Conservation (phyloP, 768 basidiomycete genomes). For the Tulasnella sp. region DNA sequence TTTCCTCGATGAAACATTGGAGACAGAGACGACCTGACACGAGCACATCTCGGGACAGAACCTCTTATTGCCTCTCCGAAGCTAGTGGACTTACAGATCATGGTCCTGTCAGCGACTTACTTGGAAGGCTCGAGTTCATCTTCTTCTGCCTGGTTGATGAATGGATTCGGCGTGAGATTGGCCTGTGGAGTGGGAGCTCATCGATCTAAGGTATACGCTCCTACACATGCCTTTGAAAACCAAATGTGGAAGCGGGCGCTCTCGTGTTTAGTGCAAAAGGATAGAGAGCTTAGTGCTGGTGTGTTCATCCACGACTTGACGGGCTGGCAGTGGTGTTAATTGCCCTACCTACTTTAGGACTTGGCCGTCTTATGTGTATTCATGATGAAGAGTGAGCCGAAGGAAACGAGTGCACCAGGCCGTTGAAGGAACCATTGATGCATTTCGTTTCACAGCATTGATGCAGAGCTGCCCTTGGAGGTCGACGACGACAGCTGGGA, state of each 20-base stretch:
- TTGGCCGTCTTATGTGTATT: conserved; percentile 61
- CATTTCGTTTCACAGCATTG: conserved; percentile 40
- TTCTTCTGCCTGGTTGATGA: conserved; percentile 40
- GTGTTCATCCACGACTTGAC: conserved; percentile 12
- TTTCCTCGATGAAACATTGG: conserved; percentile 35
- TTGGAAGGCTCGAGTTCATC: conserved; percentile 35
- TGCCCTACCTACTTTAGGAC: background rate
- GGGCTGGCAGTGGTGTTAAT: conserved; percentile 21
- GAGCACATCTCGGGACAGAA: background rate
- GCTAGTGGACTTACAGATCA: conserved; percentile 58
- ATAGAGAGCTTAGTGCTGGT: conserved; percentile 29
- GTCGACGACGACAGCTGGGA: conserved; percentile 80
- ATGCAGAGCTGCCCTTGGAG: conserved; percentile 59
- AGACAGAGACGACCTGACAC: background rate
- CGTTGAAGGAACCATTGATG: background rate
- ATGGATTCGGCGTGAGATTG: conserved; percentile 27
- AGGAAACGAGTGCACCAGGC: background rate
- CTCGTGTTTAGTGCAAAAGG: conserved; percentile 37
- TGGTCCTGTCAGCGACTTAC: conserved; percentile 35
- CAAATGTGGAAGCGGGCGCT: conserved; percentile 74
- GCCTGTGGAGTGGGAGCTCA: conserved; percentile 42
- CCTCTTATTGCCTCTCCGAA: conserved; percentile 33
- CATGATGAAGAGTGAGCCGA: conserved; percentile 60
- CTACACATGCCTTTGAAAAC: conserved; percentile 38
- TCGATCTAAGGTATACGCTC: conserved; percentile 40